Percentiles rank a stretch among this genome's conserved stretches.
Evolutionary conservation across 352 stramenopile species (phyloP).

Genomic region (Phytopythium chamaehyphon): DNA sequence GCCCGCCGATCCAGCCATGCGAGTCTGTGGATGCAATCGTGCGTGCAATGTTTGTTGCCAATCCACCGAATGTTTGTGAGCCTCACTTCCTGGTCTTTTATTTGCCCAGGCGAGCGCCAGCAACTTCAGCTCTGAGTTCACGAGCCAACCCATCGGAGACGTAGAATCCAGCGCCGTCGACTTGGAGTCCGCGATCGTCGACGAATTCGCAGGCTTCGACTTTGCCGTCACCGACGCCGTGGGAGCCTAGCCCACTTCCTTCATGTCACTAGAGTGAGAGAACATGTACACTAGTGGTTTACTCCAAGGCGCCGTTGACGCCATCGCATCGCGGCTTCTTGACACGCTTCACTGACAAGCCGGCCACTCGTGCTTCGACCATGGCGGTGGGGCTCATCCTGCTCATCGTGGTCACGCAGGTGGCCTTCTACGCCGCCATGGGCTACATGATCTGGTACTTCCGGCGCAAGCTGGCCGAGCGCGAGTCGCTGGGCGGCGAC

Average conservation of each 20-base stretch:
- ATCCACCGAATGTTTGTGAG: neutral
- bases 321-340: no score
- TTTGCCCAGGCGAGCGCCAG: slow-evolving; percentile 40
- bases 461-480: slow-evolving; percentile 13
- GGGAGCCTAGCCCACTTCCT: slow-evolving; percentile 49
- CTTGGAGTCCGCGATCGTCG: slow-evolving; percentile 18
- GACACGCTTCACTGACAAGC: neutral
- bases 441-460: slow-evolving; percentile 27
- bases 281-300: no score
- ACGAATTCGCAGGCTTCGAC: slow-evolving; percentile 88
- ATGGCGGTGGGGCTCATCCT: slow-evolving; percentile 17
- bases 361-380: neutral
- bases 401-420: slow-evolving; percentile 33
- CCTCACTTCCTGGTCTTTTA: neutral
- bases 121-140: slow-evolving; percentile 90
- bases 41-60: slow-evolving; percentile 9
- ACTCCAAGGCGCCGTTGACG: no score
- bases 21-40: slow-evolving; percentile 34
- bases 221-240: slow-evolving; percentile 66
- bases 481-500: slow-evolving; percentile 3
- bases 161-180: slow-evolving; percentile 21
- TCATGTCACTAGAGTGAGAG: no score
- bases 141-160: slow-evolving; percentile 43
- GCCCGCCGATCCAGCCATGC: slow-evolving; percentile 69
- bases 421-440: slow-evolving; percentile 26